phyloP scores from a whole-genome alignment of 148 eudicot genomes.

The Fagopyrum homotropicum region DNA sequence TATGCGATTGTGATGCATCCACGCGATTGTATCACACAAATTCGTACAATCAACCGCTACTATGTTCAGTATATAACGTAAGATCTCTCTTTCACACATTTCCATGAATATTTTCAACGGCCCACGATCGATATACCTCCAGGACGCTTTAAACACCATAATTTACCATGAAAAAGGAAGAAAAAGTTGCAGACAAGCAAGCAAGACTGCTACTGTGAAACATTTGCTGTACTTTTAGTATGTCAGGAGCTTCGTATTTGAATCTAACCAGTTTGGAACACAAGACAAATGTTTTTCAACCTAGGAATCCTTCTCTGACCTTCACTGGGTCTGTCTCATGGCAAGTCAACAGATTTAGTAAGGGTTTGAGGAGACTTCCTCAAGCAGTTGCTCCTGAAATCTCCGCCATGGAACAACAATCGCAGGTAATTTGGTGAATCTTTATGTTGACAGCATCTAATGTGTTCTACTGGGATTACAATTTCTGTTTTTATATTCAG shows the following conservation, averaged over 20 bases:
- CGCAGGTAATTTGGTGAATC: neutral
- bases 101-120: neutral
- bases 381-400: neutral
- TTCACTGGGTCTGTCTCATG: neutral
- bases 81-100: neutral
- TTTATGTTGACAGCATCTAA: neutral
- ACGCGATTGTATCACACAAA: no score
- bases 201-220: neutral
- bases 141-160: neutral
- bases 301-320: neutral
- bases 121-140: neutral
- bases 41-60: no score
- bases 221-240: neutral
- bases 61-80: no score
- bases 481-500: constrained; percentile 23
- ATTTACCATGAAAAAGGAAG: neutral
- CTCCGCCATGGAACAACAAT: neutral
- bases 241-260: constrained; percentile 2
- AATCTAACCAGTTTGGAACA: neutral
- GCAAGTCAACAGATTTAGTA: neutral
- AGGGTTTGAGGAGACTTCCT: neutral
- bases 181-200: neutral
- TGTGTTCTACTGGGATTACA: neutral
- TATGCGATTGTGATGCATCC: no score
- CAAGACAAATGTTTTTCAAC: neutral